Evolutionary conservation across 2,329 filamentous ascomycete species (phyloP).

Genomic region (Ilyonectria sp.): DNA sequence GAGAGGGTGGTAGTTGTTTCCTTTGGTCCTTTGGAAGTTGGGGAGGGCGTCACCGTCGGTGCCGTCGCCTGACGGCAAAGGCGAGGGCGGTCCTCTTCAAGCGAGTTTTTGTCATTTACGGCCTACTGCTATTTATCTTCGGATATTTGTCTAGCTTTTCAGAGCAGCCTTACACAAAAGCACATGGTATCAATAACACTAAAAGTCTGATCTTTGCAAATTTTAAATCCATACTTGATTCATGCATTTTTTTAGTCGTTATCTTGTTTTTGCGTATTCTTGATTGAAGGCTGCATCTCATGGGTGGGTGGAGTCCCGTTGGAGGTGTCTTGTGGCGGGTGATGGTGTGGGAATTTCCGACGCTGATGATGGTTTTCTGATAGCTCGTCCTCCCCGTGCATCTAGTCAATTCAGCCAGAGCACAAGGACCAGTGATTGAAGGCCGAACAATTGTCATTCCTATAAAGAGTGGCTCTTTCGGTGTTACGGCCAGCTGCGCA

Average conservation of each 20-base stretch:
- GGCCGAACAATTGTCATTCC: not conserved
- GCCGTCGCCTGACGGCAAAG: conserved; percentile 26
- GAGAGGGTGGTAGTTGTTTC: conserved; percentile 37
- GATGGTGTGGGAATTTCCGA: not conserved
- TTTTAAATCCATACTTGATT: not conserved
- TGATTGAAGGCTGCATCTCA: not conserved
- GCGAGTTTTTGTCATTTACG: conserved; percentile 2
- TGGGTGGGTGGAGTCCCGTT: not conserved
- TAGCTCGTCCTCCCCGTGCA: not conserved
- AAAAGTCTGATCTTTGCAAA: not conserved
- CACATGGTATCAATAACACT: not conserved
- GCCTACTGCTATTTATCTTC: not conserved
- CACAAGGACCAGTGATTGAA: not conserved
- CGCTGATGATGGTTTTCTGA: not conserved
- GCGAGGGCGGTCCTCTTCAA: conserved; percentile 9
- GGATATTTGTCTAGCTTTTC: not conserved
- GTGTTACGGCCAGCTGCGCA: not conserved
- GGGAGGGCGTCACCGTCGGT: conserved; percentile 36
- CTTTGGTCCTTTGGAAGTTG: conserved; percentile 31
- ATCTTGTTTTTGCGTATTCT: not conserved
- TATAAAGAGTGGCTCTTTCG: not conserved
- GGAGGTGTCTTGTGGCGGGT: not conserved
- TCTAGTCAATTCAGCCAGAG: not conserved
- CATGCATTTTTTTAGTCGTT: not conserved
- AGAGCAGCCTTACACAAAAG: not conserved